Evolutionary conservation across 257 asterid species (phyloP).

Genomic region (Buddleja alternifolia): DNA sequence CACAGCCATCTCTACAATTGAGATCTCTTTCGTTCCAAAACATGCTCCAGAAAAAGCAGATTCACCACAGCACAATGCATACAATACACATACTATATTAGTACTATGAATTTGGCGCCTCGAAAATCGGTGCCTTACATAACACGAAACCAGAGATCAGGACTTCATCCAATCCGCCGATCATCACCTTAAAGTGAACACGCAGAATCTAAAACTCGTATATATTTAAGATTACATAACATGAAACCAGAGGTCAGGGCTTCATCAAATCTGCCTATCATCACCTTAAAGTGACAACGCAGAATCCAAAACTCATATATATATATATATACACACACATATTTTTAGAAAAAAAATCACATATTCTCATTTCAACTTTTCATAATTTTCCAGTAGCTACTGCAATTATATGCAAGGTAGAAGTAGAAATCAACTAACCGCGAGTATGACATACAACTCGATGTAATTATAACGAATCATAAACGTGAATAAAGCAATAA

Average conservation of each 20-base stretch:
- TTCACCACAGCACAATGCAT: background rate
- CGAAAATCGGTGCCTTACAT: background rate
- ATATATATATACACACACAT: too few relatives aligned
- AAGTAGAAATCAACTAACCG: too few relatives aligned
- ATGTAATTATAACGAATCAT: background rate
- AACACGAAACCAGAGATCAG: slow-evolving; percentile 10
- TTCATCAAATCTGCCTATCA: too few relatives aligned
- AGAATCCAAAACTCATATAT: too few relatives aligned
- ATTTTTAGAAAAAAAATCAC: too few relatives aligned
- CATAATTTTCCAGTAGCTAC: too few relatives aligned
- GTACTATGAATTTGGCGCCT: background rate
- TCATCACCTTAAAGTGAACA: background rate
- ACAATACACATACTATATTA: background rate
- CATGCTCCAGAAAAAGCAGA: slow-evolving; percentile 13
- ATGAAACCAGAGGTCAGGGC: slow-evolving; percentile 15
- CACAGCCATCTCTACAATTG: background rate
- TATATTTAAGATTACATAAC: background rate
- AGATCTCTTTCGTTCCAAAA: background rate
- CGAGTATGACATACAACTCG: too few relatives aligned
- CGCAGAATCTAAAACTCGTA: background rate
- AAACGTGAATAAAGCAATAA: background rate
- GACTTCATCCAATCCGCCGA: background rate
- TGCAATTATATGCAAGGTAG: too few relatives aligned
- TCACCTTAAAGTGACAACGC: too few relatives aligned
- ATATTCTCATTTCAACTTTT: too few relatives aligned